Conservation (phyloP, 2,329 filamentous ascomycete genomes). For the Botrytis medusae region DNA sequence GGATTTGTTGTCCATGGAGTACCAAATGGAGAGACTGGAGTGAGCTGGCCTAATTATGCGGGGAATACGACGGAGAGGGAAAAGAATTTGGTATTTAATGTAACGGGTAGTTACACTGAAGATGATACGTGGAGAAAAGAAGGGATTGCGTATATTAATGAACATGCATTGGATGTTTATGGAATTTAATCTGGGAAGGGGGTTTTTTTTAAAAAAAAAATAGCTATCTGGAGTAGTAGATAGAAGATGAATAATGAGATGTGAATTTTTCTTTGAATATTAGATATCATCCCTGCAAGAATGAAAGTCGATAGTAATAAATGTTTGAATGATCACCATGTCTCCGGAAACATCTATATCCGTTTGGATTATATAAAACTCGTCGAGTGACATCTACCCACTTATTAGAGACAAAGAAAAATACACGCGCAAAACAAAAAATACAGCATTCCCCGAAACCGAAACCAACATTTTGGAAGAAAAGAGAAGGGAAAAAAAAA, state of each 20-base stretch:
- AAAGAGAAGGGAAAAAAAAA: too few relatives aligned
- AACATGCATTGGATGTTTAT: conserved; percentile 12
- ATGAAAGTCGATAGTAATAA: neutral
- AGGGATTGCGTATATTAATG: conserved; percentile 3
- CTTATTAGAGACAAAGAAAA: too few relatives aligned
- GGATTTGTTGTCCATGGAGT: conserved; percentile 21
- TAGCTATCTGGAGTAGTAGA: too few relatives aligned
- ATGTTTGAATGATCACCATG: too few relatives aligned
- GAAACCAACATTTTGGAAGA: too few relatives aligned
- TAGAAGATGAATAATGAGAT: neutral
- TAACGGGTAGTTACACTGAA: neutral
- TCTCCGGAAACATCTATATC: too few relatives aligned
- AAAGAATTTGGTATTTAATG: conserved; percentile 14
- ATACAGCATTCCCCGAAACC: too few relatives aligned
- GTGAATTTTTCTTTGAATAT: neutral
- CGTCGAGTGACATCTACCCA: too few relatives aligned
- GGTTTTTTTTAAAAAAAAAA: too few relatives aligned
- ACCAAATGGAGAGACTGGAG: conserved; percentile 21
- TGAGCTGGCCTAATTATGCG: conserved; percentile 6
- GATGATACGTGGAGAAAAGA: neutral
- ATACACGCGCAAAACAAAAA: too few relatives aligned
- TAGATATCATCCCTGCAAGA: neutral
- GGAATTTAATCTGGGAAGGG: neutral
- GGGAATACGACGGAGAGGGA: neutral
- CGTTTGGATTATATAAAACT: too few relatives aligned